Percentiles rank a stretch among this genome's conserved stretches.
These are phyloP conservation scores for Mortierella sp. DNA, from an alignment of 371 early-diverging fungal species.

Conservation along the genomic window DNA sequence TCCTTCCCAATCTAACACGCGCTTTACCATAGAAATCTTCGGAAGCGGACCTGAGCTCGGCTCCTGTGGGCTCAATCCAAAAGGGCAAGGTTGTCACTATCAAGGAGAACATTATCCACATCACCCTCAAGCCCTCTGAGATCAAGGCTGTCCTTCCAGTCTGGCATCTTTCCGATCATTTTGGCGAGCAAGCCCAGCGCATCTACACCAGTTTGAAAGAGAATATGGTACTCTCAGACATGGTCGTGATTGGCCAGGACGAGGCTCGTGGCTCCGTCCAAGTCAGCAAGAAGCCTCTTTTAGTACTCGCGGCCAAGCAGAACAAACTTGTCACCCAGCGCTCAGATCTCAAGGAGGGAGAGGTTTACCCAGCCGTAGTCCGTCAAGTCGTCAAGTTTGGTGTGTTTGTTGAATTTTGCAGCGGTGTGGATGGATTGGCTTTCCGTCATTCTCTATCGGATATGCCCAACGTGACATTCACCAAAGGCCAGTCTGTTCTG, in stretches of 20 bases:
- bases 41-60: constrained; percentile 48
- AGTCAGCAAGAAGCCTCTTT: constrained; percentile 68
- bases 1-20: too few species aligned
- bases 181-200: constrained; percentile 57
- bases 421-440: constrained; percentile 59
- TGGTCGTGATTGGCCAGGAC: constrained; percentile 67
- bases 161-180: constrained; percentile 74
- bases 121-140: constrained; percentile 65
- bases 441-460: constrained; percentile 65
- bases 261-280: constrained; percentile 54
- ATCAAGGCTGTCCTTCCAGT: constrained; percentile 63
- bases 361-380: constrained; percentile 71
- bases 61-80: constrained; percentile 60
- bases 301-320: constrained; percentile 64
- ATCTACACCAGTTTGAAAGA: constrained; percentile 57
- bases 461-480: constrained; percentile 60
- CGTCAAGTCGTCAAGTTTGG: constrained; percentile 62
- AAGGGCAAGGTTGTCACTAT: constrained; percentile 63
- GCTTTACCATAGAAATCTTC: constrained; percentile 34
- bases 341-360: constrained; percentile 55
- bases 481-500: constrained; percentile 72
- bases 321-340: constrained; percentile 49
- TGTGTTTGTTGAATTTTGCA: constrained; percentile 71
- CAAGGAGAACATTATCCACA: constrained; percentile 56
- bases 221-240: constrained; percentile 58